Evolutionary conservation across 495 filamentous ascomycete genomes (phyloP).

Genomic region (Lophium mytilinum): DNA sequence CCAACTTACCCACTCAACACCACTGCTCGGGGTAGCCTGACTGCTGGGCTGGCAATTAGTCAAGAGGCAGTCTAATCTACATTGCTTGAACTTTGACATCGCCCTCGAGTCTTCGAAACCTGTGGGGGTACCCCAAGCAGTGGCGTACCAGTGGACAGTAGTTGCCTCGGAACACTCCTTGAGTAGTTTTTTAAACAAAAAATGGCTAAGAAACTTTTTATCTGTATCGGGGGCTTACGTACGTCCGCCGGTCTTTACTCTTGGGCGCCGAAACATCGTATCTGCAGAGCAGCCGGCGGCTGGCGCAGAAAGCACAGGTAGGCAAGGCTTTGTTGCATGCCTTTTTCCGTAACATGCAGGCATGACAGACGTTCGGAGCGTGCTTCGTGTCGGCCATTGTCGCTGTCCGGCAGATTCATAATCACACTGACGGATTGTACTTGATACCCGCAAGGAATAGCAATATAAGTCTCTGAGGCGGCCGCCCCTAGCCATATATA

Average conservation of each 20-base stretch:
- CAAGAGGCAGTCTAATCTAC: no score
- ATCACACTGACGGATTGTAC: neutral
- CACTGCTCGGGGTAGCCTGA: no score
- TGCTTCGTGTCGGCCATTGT: neutral
- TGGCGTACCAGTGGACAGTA: no score
- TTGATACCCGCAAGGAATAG: neutral
- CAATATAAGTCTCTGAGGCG: neutral
- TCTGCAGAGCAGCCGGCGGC: neutral
- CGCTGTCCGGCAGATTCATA: neutral
- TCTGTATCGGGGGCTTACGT: no score
- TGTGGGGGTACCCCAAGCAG: no score
- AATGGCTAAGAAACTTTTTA: no score
- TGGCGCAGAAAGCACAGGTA: neutral
- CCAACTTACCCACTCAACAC: no score
- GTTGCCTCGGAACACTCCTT: no score
- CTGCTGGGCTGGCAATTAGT: no score
- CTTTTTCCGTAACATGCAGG: neutral
- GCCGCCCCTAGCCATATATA: neutral
- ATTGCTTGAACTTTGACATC: no score
- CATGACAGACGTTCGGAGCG: neutral
- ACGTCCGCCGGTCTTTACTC: neutral
- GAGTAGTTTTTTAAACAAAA: no score
- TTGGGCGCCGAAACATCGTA: neutral
- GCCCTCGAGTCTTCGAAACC: no score
- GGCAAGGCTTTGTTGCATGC: neutral